Evolutionary conservation across 2,329 filamentous ascomycete species (phyloP).

Genomic region (Fusarium denticulatum): DNA sequence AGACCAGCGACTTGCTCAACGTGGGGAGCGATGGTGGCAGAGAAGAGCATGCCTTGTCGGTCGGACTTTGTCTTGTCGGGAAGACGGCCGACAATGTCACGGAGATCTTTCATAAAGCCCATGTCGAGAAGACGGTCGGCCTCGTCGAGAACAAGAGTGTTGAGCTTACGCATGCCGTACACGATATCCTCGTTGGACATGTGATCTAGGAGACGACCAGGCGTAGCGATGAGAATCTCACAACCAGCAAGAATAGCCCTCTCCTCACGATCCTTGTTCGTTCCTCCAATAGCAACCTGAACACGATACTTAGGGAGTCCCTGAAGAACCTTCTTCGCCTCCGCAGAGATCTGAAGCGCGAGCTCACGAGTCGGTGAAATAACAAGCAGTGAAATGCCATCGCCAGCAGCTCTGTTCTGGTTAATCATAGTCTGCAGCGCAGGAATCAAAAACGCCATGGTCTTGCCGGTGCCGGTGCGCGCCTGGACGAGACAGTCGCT

Average conservation of each 20-base stretch:
- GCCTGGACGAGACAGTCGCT: conserved; percentile 77
- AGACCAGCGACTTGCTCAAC: conserved; percentile 78
- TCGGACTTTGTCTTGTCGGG: conserved; percentile 69
- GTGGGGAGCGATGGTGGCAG: conserved; percentile 82
- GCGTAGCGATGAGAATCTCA: conserved; percentile 83
- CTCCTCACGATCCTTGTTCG: conserved; percentile 78
- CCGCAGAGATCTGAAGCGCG: conserved; percentile 43
- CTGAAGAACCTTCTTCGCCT: conserved; percentile 76
- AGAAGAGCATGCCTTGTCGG: conserved; percentile 82
- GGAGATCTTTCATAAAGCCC: conserved; percentile 82
- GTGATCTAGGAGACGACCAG: conserved; percentile 81
- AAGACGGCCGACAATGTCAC: conserved; percentile 78
- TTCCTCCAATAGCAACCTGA: conserved; percentile 81
- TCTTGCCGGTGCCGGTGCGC: conserved; percentile 89
- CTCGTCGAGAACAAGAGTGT: conserved; percentile 85
- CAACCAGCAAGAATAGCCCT: conserved; percentile 76
- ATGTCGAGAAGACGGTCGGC: conserved; percentile 84
- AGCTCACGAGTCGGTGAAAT: no score
- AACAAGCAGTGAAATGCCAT: conserved; percentile 56
- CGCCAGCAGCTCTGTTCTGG: conserved; percentile 45
- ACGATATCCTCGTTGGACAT: conserved; percentile 76
- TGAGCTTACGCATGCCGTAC: conserved; percentile 72
- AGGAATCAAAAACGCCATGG: conserved; percentile 84
- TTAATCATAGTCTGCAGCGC: conserved; percentile 79
- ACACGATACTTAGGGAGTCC: conserved; percentile 79